phyloP scores from a whole-genome alignment of 371 early-diverging fungal genomes.

The Mycotypha africana region DNA sequence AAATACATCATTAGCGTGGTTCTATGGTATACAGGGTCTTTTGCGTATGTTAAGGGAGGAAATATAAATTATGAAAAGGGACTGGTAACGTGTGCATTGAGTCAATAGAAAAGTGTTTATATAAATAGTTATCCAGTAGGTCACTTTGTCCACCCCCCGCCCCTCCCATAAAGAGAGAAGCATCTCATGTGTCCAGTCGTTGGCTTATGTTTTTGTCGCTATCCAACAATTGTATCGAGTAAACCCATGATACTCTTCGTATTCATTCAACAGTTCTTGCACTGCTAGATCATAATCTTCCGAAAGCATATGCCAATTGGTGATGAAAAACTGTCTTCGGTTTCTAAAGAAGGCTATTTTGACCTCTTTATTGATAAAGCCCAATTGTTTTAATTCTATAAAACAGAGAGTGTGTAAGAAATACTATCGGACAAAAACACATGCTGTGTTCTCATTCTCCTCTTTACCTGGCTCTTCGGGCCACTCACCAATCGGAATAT shows the following conservation, averaged over 20 bases:
- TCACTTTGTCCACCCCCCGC: too few relatives aligned
- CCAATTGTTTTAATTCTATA: conserved; percentile 46
- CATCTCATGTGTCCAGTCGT: too few relatives aligned
- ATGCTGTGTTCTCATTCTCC: too few relatives aligned
- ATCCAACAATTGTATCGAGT: conserved; percentile 40
- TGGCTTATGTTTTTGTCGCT: conserved; percentile 25
- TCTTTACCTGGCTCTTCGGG: conserved; percentile 34
- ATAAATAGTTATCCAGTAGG: too few relatives aligned
- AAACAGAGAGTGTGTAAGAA: not conserved
- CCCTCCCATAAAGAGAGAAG: too few relatives aligned
- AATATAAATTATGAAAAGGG: too few relatives aligned
- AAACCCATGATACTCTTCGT: conserved; percentile 43
- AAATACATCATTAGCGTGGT: too few relatives aligned
- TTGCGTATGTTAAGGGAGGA: too few relatives aligned
- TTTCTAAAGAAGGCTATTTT: conserved; percentile 35
- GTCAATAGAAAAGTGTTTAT: too few relatives aligned
- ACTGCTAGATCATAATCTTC: conserved; percentile 44
- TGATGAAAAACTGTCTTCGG: conserved; percentile 27
- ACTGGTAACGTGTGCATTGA: too few relatives aligned
- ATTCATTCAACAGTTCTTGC: conserved; percentile 38
- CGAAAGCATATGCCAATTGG: conserved; percentile 33
- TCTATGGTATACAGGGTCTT: too few relatives aligned
- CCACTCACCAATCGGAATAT: conserved; percentile 49
- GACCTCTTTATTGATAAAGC: conserved; percentile 44
- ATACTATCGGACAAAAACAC: too few relatives aligned